Evolutionary conservation across 2,329 filamentous ascomycete genomes (phyloP).

Genomic region (Pochonia chlamydosporia): DNA sequence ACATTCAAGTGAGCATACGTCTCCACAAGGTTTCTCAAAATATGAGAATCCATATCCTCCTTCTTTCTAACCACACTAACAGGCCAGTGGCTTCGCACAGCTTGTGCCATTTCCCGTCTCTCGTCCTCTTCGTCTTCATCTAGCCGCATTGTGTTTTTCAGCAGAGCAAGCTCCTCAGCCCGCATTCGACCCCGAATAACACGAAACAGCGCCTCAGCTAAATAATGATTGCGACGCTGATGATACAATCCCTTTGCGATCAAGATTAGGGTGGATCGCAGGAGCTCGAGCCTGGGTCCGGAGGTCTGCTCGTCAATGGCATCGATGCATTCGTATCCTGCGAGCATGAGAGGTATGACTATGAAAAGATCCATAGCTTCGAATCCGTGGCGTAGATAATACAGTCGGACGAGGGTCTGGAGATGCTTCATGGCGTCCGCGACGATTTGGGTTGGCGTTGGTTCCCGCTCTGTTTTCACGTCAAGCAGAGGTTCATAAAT

Average conservation of each 20-base stretch:
- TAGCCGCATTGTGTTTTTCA: constrained; percentile 12
- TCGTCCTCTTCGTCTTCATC: constrained; percentile 15
- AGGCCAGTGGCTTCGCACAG: constrained; percentile 23
- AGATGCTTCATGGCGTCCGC: constrained; percentile 13
- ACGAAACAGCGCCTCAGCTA: constrained; percentile 25
- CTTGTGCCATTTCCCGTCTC: constrained; percentile 15
- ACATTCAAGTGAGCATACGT: constrained; percentile 10
- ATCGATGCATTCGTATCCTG: constrained; percentile 20
- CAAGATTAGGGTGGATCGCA: constrained; percentile 29
- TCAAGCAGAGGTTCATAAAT: constrained; percentile 21
- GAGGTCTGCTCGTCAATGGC: constrained; percentile 15
- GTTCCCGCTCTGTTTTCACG: background rate
- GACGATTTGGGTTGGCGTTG: constrained; percentile 14
- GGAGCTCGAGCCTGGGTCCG: constrained; percentile 12
- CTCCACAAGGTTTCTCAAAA: constrained; percentile 18
- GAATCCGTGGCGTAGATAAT: constrained; percentile 25
- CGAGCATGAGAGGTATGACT: constrained; percentile 25
- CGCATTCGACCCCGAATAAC: constrained; percentile 29
- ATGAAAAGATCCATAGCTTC: constrained; percentile 25
- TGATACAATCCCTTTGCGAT: constrained; percentile 25
- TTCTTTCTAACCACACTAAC: constrained; percentile 21
- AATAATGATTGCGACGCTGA: constrained; percentile 21
- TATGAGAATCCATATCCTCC: constrained; percentile 17
- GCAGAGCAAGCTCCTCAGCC: constrained; percentile 15
- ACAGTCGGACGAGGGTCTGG: constrained; percentile 21